Evolutionary conservation across 2,329 filamentous ascomycete species (phyloP).

Genomic region (Aspergillus pseudonomiae): DNA sequence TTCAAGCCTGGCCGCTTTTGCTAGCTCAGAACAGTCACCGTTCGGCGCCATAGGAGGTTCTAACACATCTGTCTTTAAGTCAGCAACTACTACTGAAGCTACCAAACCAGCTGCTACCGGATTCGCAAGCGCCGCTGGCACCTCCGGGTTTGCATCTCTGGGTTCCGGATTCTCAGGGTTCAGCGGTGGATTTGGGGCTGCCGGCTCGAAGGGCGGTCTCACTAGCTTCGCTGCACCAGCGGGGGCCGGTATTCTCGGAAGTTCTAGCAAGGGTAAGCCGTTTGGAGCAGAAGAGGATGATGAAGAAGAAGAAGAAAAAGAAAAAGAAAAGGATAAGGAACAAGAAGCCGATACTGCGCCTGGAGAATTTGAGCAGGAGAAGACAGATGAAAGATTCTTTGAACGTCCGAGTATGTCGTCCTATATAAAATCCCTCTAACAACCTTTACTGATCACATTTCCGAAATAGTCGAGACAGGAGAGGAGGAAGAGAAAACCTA

Average conservation of each 20-base stretch:
- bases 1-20: conserved; percentile 70
- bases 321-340: conserved; percentile 52
- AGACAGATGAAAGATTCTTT: conserved; percentile 53
- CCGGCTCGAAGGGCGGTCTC: conserved; percentile 52
- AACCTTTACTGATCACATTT: background rate
- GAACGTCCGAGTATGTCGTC: conserved; percentile 66
- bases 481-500: conserved; percentile 80
- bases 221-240: conserved; percentile 70
- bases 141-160: conserved; percentile 43
- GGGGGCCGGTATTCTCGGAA: conserved; percentile 49
- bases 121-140: conserved; percentile 34
- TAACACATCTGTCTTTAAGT: conserved; percentile 48
- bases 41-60: conserved; percentile 61
- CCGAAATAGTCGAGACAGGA: conserved; percentile 72
- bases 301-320: conserved; percentile 49
- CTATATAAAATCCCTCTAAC: background rate
- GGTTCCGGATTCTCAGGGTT: conserved; percentile 42
- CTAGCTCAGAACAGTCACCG: conserved; percentile 63
- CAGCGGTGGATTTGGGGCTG: conserved; percentile 53
- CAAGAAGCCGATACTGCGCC: conserved; percentile 49
- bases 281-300: conserved; percentile 73
- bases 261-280: conserved; percentile 54
- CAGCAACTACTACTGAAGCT: conserved; percentile 25
- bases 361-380: conserved; percentile 54
- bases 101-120: conserved; percentile 30